A percentile compares a stretch with the other conserved stretches of the same genome.
phyloP scores from a whole-genome alignment of 2,329 filamentous ascomycete species.

The Myotisia sp. region DNA sequence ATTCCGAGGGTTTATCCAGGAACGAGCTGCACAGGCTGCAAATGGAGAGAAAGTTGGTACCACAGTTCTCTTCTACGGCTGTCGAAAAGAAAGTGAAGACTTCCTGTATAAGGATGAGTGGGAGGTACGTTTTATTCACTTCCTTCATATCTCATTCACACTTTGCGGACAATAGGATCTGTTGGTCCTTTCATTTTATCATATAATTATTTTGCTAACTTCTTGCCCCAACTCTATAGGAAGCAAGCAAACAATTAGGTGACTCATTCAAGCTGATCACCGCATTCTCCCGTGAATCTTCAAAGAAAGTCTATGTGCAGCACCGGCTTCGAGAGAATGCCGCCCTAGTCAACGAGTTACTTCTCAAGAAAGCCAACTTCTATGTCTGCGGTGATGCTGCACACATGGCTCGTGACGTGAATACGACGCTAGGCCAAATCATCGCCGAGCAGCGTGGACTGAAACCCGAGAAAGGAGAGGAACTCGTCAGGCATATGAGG shows the following conservation, averaged over 20 bases:
- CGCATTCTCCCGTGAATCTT: constrained; percentile 80
- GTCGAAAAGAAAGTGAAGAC: constrained; percentile 74
- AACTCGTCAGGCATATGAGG: constrained; percentile 94
- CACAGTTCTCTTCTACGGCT: constrained; percentile 89
- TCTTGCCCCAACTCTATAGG: constrained; percentile 41
- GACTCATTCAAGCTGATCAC: constrained; percentile 83
- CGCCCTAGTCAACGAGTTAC: constrained; percentile 71
- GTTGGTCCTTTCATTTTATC: no score
- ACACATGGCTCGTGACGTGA: constrained; percentile 92
- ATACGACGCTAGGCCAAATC: constrained; percentile 71
- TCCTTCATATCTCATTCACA: constrained; percentile 1
- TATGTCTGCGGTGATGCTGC: constrained; percentile 97
- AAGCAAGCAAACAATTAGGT: constrained; percentile 68
- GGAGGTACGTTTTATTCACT: constrained; percentile 50
- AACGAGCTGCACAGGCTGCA: constrained; percentile 70
- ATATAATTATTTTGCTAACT: constrained; percentile 5
- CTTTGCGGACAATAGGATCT: background rate
- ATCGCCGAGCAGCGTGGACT: constrained; percentile 72
- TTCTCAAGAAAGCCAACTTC: constrained; percentile 76
- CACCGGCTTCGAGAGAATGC: constrained; percentile 74
- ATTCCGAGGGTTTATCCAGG: constrained; percentile 89
- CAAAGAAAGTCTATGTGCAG: constrained; percentile 93
- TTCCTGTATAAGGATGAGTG: constrained; percentile 87
- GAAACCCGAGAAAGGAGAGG: constrained; percentile 75
- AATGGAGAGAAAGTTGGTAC: constrained; percentile 71